phyloP scores from a whole-genome alignment of 2,329 filamentous ascomycete species.

The Exutisphaerella laricina region DNA sequence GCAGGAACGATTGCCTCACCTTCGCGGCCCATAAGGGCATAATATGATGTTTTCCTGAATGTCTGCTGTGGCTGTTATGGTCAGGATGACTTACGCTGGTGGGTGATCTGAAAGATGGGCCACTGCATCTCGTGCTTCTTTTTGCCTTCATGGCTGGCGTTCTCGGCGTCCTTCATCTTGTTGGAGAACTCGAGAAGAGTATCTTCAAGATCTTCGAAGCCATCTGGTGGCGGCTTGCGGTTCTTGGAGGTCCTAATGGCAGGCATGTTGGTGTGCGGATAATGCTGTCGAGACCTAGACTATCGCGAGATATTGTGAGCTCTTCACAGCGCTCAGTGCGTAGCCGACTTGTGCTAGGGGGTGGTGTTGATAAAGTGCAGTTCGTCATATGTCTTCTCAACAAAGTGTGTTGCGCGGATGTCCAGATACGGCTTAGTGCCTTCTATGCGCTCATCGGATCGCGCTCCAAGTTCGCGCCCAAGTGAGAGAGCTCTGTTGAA shows the following conservation, averaged over 20 bases:
- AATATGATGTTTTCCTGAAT: not conserved
- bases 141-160: slow-evolving; percentile 71
- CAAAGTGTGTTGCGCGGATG: too few species aligned
- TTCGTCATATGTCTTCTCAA: too few species aligned
- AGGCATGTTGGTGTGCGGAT: slow-evolving; percentile 66
- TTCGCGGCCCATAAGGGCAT: slow-evolving; percentile 22
- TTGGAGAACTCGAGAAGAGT: slow-evolving; percentile 79
- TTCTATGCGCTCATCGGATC: too few species aligned
- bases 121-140: slow-evolving; percentile 89
- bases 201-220: slow-evolving; percentile 83
- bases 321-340: too few species aligned
- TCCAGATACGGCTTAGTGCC: too few species aligned
- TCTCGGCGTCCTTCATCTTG: slow-evolving; percentile 94
- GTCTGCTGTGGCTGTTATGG: not conserved
- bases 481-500: too few species aligned
- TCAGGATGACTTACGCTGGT: slow-evolving; percentile 61
- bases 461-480: too few species aligned
- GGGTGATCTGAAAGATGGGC: slow-evolving; percentile 96
- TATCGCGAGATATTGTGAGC: too few species aligned
- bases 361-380: too few species aligned
- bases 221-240: slow-evolving; percentile 76
- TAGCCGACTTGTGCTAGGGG: too few species aligned
- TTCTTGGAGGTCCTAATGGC: slow-evolving; percentile 69
- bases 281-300: too few species aligned
- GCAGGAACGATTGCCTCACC: slow-evolving; percentile 31